phyloP scores from a whole-genome alignment of 2,329 filamentous ascomycete species.

The Aspergillus novoparasiticus region DNA sequence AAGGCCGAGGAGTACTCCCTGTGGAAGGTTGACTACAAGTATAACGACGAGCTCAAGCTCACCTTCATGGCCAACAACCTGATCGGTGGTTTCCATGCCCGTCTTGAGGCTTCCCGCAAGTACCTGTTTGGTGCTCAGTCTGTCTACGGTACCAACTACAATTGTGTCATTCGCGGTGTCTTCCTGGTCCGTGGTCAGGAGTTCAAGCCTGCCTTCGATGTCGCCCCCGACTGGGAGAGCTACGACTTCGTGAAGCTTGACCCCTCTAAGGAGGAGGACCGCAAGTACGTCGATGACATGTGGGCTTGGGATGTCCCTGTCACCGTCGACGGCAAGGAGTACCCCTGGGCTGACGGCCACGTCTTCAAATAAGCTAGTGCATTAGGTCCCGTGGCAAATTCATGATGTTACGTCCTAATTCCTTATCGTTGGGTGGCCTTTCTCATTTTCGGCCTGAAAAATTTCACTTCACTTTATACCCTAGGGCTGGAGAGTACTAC shows the following conservation, averaged over 20 bases:
- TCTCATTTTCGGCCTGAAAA: slow-evolving; percentile 11
- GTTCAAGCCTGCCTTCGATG: slow-evolving; percentile 82
- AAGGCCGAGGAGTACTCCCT: slow-evolving; percentile 95
- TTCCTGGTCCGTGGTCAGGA: slow-evolving; percentile 96
- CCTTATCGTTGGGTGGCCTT: slow-evolving; percentile 14
- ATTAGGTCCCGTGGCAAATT: slow-evolving; percentile 17
- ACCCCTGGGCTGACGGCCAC: slow-evolving; percentile 87
- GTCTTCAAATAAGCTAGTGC: slow-evolving; percentile 86
- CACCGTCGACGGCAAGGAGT: slow-evolving; percentile 80
- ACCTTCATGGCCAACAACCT: slow-evolving; percentile 99
- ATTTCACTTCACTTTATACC: slow-evolving; percentile 2
- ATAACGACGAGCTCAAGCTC: slow-evolving; percentile 95
- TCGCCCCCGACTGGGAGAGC: slow-evolving; percentile 95
- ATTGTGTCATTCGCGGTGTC: slow-evolving; percentile 88
- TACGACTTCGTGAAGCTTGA: slow-evolving; percentile 98
- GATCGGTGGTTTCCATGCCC: slow-evolving; percentile 95
- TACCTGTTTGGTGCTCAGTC: slow-evolving; percentile 90
- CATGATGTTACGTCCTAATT: slow-evolving; percentile 22
- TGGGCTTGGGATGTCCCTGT: slow-evolving; percentile 93
- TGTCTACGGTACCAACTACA: slow-evolving; percentile 86
- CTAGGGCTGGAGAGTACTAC: background rate
- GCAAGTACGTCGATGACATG: slow-evolving; percentile 78
- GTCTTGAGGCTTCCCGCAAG: slow-evolving; percentile 97
- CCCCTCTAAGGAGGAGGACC: slow-evolving; percentile 80
- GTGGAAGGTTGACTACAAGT: slow-evolving; percentile 96